Evolutionary conservation across 495 filamentous ascomycete genomes (phyloP), one percentile per base, ranked within the genome.

Genomic region (Hypoxylon cercidicola): DNA sequence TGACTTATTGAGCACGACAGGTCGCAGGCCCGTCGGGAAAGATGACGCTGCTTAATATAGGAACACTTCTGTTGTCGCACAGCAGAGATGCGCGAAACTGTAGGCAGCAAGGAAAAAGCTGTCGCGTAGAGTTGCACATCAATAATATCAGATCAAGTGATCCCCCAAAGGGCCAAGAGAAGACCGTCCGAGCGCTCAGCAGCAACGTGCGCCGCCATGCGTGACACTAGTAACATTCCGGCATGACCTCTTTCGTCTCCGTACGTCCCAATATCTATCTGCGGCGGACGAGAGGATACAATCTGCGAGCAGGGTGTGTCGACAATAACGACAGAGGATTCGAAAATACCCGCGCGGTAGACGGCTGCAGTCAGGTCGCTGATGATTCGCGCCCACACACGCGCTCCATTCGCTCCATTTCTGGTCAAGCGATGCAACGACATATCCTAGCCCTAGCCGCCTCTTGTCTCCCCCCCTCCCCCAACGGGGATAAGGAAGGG

Each of bases 281-380:
- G n/a, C n/a, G n/a, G 37, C 25, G 43, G 30, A 50, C 20, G 15
- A 40, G 57, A 60, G 52, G 57, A 60, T 51, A 56, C 12, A 46
- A 28, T 47, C 20, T 34, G 52, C 53, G 44, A 61, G 41, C 15
- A 61, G 47, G 28, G 41, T 35, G 12, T 35, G 5, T 16, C 30
- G 49, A 15, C 34, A 41, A 9, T 25, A 13, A 47, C 19, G 40
- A 8, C 10, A 54, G 32, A 40, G 46, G 28, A 44, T 25, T 45
- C n/a, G 44, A 43, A 55, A 58, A 66, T 68, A 71, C 57, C 68
- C 71, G 71, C 71, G 71, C 71, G 71, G 68, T 62, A 73, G 71
- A 68, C 64, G 71, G 71, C 71, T 71, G 11, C 20, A 45, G 45
- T 48, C 28, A 35, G 55, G 18, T 39, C 19, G 20, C 18, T 40